These are phyloP conservation scores for Wolfiporia cocos DNA, from an alignment of 1,284 basidiomycete species.

Conservation along the genomic window DNA sequence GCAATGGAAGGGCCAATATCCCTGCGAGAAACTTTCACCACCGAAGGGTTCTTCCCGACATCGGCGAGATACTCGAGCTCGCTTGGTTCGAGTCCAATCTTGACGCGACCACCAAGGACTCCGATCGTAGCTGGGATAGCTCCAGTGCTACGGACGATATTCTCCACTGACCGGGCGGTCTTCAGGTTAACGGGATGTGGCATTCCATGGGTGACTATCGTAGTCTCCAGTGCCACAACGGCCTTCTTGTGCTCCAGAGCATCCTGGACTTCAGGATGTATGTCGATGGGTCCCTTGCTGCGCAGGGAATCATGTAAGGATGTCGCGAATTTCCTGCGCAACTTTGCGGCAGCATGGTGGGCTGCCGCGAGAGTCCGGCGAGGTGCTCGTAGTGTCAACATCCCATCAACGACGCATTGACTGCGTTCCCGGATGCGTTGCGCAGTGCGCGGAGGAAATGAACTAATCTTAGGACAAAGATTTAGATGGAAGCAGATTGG, in stretches of 20 bases:
- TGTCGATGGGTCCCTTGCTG: conserved; percentile 39
- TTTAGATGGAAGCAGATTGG: too few species aligned
- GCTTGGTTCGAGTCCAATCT: conserved; percentile 70
- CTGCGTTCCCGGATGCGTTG: too few species aligned
- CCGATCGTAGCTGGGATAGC: conserved; percentile 91
- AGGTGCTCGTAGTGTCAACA: too few species aligned
- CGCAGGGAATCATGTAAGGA: conserved; percentile 14
- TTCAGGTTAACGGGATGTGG: conserved; percentile 76
- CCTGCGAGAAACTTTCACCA: conserved; percentile 80
- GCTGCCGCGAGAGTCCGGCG: too few species aligned
- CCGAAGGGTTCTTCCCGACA: conserved; percentile 34
- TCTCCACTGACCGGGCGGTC: conserved; percentile 71
- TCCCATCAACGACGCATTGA: too few species aligned
- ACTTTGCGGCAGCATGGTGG: too few species aligned
- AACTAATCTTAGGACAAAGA: too few species aligned
- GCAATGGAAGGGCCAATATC: conserved; percentile 82
- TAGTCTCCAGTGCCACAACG: conserved; percentile 78
- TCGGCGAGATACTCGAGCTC: conserved; percentile 76
- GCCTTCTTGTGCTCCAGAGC: conserved; percentile 57
- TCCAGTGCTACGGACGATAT: conserved; percentile 71
- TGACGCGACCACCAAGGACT: conserved; percentile 77
- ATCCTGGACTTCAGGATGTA: conserved; percentile 76
- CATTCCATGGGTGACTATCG: conserved; percentile 91
- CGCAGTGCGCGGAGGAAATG: too few species aligned
- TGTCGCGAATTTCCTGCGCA: too few species aligned